Evolutionary conservation across 2,329 filamentous ascomycete species (phyloP).

Genomic region (Phyllosticta capitalensis): DNA sequence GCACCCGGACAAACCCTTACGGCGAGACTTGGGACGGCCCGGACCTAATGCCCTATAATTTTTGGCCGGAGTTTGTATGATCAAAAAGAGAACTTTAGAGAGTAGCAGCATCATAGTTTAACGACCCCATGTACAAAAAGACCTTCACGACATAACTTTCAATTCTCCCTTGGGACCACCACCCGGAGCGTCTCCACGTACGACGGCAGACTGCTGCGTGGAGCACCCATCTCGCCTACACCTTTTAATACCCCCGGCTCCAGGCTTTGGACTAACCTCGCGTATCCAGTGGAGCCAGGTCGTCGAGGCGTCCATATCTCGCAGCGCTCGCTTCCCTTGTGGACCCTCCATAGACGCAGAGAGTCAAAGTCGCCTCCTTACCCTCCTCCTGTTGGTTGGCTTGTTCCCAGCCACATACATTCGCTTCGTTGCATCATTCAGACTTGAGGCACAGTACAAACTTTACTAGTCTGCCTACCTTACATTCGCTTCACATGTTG

Average conservation of each 20-base stretch:
- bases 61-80: conserved; percentile 43
- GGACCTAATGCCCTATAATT: conserved; percentile 38
- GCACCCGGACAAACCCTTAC: conserved; percentile 42
- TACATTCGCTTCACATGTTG: not conserved
- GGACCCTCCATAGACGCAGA: not conserved
- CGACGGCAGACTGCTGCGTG: not conserved
- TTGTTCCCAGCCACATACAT: not conserved
- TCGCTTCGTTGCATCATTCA: not conserved
- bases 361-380: no score
- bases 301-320: no score
- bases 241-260: not conserved
- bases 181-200: not conserved
- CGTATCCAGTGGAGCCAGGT: no score
- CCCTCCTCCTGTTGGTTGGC: no score
- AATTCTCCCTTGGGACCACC: not conserved
- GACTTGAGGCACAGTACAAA: not conserved
- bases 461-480: not conserved
- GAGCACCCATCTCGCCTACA: not conserved
- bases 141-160: not conserved
- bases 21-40: conserved; percentile 46
- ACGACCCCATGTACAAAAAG: not conserved
- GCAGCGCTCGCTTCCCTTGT: not conserved
- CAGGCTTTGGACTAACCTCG: not conserved
- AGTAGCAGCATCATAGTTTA: not conserved
- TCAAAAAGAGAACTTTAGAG: not conserved